Evolutionary conservation across 371 early-diverging fungal genomes (phyloP).

Genomic region (Mortierella polycephala): DNA sequence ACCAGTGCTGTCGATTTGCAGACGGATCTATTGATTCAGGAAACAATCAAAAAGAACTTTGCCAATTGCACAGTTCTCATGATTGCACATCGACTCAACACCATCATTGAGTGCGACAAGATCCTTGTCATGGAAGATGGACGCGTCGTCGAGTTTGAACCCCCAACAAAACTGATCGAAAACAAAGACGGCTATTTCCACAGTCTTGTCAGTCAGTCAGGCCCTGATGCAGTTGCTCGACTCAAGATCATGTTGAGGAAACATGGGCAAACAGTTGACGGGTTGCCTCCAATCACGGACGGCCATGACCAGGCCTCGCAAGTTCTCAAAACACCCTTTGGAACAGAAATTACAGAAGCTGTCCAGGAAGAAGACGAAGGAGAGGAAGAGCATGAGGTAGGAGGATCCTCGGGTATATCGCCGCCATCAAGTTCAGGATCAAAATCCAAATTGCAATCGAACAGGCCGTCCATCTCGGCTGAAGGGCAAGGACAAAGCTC

Average conservation of each 20-base stretch:
- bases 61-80: slow-evolving; percentile 83
- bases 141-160: slow-evolving; percentile 81
- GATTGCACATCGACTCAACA: slow-evolving; percentile 86
- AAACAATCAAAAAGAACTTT: slow-evolving; percentile 85
- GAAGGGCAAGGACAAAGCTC: background rate
- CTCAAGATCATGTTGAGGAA: slow-evolving; percentile 52
- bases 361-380: slow-evolving; percentile 9
- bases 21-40: slow-evolving; percentile 78
- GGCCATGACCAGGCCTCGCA: background rate
- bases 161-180: slow-evolving; percentile 67
- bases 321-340: background rate
- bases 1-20: slow-evolving; percentile 72
- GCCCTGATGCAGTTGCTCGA: slow-evolving; percentile 51
- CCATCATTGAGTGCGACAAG: slow-evolving; percentile 86
- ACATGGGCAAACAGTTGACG: slow-evolving; percentile 41
- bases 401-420: background rate
- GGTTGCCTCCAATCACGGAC: slow-evolving; percentile 22
- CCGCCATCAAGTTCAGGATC: background rate
- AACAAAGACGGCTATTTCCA: slow-evolving; percentile 69
- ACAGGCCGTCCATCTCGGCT: background rate
- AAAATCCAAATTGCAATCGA: background rate
- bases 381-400: background rate
- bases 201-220: slow-evolving; percentile 57
- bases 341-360: background rate
- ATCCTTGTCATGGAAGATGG: slow-evolving; percentile 86